Evolutionary conservation across 306 rosid genomes (phyloP).

Genomic region (Boehmeria nivea): DNA sequence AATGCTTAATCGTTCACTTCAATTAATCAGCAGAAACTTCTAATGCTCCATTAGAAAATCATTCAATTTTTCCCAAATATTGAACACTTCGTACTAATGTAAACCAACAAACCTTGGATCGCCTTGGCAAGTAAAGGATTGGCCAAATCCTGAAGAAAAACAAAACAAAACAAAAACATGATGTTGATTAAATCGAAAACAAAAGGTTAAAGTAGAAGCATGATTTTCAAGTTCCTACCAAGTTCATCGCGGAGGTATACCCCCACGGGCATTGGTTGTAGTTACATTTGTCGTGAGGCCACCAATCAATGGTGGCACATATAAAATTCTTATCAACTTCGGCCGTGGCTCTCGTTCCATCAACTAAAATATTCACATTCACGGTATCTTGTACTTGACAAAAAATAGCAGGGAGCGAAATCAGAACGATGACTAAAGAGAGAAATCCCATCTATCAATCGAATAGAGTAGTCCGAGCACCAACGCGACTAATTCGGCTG

Average conservation of each 20-base stretch:
- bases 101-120: conserved; percentile 57
- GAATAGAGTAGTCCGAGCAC: conserved; percentile 11
- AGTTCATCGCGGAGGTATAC: conserved; percentile 50
- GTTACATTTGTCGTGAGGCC: conserved; percentile 87
- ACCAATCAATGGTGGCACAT: conserved; percentile 99
- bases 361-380: conserved; percentile 39
- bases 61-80: conserved; percentile 2
- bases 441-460: conserved; percentile 41
- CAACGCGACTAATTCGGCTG: conserved; percentile 35
- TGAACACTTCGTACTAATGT: conserved; percentile 3
- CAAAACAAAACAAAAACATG: conserved; percentile 24
- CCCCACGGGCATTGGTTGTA: conserved; percentile 92
- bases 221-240: conserved; percentile 44
- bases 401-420: conserved; percentile 35
- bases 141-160: conserved; percentile 61
- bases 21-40: not conserved
- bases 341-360: conserved; percentile 50
- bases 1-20: not conserved
- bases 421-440: conserved; percentile 35
- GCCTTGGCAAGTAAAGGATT: conserved; percentile 72
- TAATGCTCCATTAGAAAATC: not conserved
- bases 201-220: not conserved
- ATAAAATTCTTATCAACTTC: conserved; percentile 64
- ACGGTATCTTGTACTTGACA: conserved; percentile 41
- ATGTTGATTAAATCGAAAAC: not conserved